Conservation (phyloP, 2,329 filamentous ascomycete genomes). For the Moelleriella libera region DNA sequence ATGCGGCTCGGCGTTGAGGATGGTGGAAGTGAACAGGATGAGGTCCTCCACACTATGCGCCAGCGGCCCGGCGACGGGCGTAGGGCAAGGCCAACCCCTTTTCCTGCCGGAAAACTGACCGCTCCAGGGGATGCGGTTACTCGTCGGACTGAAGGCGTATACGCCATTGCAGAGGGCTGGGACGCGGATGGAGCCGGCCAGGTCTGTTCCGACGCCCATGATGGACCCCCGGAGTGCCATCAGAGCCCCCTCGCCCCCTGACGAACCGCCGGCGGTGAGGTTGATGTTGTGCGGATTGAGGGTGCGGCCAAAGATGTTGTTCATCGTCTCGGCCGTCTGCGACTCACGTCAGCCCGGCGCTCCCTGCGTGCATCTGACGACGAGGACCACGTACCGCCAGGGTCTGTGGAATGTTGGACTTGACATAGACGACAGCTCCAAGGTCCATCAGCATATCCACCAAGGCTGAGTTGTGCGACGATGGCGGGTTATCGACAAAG, state of each 20-base stretch:
- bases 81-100: slow-evolving; percentile 8
- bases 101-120: slow-evolving; percentile 10
- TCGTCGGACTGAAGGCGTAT: slow-evolving; percentile 40
- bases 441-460: slow-evolving; percentile 11
- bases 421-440: slow-evolving; percentile 15
- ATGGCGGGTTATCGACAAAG: slow-evolving; percentile 10
- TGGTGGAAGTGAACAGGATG: slow-evolving; percentile 15
- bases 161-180: slow-evolving; percentile 39
- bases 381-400: slow-evolving; percentile 35
- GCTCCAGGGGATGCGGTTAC: slow-evolving; percentile 36
- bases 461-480: slow-evolving; percentile 9
- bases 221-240: slow-evolving; percentile 10
- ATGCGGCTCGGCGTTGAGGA: slow-evolving; percentile 27
- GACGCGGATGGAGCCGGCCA: slow-evolving; percentile 33
- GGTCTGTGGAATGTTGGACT: slow-evolving; percentile 42
- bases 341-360: neutral
- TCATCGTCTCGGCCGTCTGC: slow-evolving; percentile 23
- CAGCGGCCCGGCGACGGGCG: slow-evolving; percentile 26
- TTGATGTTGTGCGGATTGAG: slow-evolving; percentile 19
- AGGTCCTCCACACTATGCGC: slow-evolving; percentile 20
- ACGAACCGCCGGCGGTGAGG: slow-evolving; percentile 11
- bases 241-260: slow-evolving; percentile 11
- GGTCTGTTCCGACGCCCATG: slow-evolving; percentile 12
- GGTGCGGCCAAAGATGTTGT: slow-evolving; percentile 13
- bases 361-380: neutral